Percentiles rank a stretch among this genome's conserved stretches.
Conservation (phyloP, 805 yeast species). For the Kodamaea laetipori region DNA sequence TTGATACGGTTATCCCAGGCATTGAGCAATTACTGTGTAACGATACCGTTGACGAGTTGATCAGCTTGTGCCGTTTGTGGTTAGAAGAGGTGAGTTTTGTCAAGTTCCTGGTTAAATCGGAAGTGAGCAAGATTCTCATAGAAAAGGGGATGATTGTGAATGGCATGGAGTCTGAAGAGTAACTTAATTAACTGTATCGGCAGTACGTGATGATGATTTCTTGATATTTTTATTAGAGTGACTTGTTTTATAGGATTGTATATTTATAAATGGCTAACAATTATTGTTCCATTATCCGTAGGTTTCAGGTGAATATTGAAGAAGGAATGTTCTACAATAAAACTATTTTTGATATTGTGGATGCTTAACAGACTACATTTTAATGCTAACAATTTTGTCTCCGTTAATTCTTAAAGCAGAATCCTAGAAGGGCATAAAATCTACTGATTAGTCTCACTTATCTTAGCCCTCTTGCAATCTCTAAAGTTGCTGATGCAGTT, state of each 20-base stretch:
- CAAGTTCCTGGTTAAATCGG: slow-evolving; percentile 26
- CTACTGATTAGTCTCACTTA: too few relatives aligned
- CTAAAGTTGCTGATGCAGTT: too few relatives aligned
- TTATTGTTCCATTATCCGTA: too few relatives aligned
- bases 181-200: background rate
- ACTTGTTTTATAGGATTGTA: background rate
- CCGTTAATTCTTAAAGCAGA: too few relatives aligned
- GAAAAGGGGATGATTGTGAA: slow-evolving; percentile 31
- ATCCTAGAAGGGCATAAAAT: too few relatives aligned
- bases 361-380: too few relatives aligned
- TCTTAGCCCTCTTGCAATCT: too few relatives aligned
- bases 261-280: background rate
- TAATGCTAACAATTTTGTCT: too few relatives aligned
- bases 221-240: background rate
- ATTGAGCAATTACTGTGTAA: slow-evolving; percentile 18
- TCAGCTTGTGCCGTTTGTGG: slow-evolving; percentile 33
- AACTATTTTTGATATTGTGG: too few relatives aligned
- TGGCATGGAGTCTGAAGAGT: slow-evolving; percentile 6
- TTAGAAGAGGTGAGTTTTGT: slow-evolving; percentile 27
- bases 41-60: slow-evolving; percentile 30
- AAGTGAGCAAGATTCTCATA: slow-evolving; percentile 33
- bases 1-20: slow-evolving; percentile 21
- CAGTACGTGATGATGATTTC: background rate
- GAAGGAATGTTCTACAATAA: too few relatives aligned
- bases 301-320: too few relatives aligned